Conservation (phyloP, 2,329 filamentous ascomycete genomes). For the Cytospora chrysosperma region DNA sequence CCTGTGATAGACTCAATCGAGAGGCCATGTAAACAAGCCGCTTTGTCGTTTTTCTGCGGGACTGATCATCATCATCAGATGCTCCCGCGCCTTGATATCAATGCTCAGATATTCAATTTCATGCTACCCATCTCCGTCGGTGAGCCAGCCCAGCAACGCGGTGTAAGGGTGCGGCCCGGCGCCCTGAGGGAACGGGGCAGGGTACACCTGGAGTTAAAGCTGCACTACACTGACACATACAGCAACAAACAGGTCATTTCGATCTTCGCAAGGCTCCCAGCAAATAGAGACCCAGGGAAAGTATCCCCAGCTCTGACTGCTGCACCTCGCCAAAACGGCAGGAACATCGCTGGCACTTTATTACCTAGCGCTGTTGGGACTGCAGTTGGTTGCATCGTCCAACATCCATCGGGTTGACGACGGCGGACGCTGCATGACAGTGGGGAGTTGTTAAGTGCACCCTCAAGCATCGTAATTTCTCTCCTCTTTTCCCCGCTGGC, state of each 20-base stretch:
- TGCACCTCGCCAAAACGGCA: background rate
- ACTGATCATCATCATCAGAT: background rate
- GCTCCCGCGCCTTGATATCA: background rate
- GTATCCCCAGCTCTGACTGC: background rate
- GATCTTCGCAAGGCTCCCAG: background rate
- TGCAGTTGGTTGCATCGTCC: background rate
- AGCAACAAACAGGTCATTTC: background rate
- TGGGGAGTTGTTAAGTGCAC: background rate
- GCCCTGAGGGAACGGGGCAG: background rate
- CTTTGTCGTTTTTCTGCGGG: background rate
- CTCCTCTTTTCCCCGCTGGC: background rate
- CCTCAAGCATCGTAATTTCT: background rate
- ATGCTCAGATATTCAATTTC: background rate
- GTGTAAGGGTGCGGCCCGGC: background rate
- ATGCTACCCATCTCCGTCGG: background rate
- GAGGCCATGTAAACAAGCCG: background rate
- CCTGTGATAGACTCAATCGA: background rate
- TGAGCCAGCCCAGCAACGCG: background rate
- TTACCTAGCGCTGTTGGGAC: background rate
- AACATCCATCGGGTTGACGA: background rate
- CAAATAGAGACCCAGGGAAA: slow-evolving; percentile 7
- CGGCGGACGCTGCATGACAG: background rate
- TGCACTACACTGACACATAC: too few species aligned
- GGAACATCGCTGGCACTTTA: slow-evolving; percentile 3
- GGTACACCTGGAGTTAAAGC: slow-evolving; percentile 1